Percentiles rank a stretch among this genome's conserved stretches.
phyloP scores from a whole-genome alignment of 2,329 filamentous ascomycete species.

The Chaetoscypha palmicola region DNA sequence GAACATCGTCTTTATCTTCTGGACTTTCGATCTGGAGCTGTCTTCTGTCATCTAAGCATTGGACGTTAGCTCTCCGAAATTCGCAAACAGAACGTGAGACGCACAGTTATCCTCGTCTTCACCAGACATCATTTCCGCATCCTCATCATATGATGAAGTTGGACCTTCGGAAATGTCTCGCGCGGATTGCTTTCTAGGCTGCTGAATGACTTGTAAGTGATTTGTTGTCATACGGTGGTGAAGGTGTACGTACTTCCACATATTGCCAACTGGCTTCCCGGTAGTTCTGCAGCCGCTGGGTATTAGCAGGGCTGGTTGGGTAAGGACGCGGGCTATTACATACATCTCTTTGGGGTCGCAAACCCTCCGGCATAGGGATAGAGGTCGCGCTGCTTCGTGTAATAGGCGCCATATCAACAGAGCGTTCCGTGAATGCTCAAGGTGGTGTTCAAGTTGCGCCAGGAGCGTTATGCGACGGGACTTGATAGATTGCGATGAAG shows the following conservation, averaged over 20 bases:
- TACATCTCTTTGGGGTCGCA: conserved; percentile 18
- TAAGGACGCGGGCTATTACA: background rate
- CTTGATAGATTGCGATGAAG: background rate
- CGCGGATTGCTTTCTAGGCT: conserved; percentile 26
- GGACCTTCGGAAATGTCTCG: conserved; percentile 29
- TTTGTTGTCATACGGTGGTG: too few relatives aligned
- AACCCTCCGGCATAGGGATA: conserved; percentile 12
- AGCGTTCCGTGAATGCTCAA: too few relatives aligned
- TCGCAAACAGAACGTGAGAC: conserved; percentile 16
- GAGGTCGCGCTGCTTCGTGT: conserved; percentile 20
- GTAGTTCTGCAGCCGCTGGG: conserved; percentile 18
- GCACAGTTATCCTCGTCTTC: conserved; percentile 20
- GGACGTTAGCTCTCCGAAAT: background rate
- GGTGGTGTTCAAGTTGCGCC: too few relatives aligned
- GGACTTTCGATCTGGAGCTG: conserved; percentile 28
- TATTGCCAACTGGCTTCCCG: conserved; percentile 30
- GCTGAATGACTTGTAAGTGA: too few relatives aligned
- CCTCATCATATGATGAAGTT: conserved; percentile 28
- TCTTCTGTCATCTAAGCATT: conserved; percentile 20
- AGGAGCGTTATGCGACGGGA: too few relatives aligned
- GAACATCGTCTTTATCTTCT: conserved; percentile 39
- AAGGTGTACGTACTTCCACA: conserved; percentile 23
- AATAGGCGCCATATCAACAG: conserved; percentile 28
- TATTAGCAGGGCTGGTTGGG: conserved; percentile 14
- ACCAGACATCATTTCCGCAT: conserved; percentile 32